Conservation (phyloP, 805 yeast species). For the Candida chauliodis region DNA sequence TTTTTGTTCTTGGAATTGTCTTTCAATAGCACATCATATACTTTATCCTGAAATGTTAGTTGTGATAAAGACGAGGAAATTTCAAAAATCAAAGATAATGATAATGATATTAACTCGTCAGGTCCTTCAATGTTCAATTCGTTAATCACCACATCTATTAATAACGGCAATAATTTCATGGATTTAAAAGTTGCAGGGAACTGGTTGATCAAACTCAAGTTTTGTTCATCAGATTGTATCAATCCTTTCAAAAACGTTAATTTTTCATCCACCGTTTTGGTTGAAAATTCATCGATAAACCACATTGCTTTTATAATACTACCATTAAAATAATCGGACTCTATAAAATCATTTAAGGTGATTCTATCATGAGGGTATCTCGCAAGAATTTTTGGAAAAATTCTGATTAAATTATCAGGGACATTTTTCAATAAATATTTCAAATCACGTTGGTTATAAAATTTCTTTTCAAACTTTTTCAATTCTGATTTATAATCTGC, state of each 20-base stretch:
- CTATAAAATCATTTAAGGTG: constrained; percentile 63
- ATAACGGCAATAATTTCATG: constrained; percentile 71
- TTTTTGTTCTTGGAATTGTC: constrained; percentile 21
- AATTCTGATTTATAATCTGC: constrained; percentile 60
- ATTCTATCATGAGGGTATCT: constrained; percentile 56
- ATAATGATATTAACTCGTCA: constrained; percentile 35
- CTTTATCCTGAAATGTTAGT: constrained; percentile 70
- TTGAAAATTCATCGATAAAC: constrained; percentile 78
- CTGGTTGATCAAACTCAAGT: constrained; percentile 21
- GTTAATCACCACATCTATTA: constrained; percentile 50
- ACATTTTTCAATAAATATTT: constrained; percentile 50
- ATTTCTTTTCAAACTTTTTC: constrained; percentile 43
- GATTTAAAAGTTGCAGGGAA: constrained; percentile 47
- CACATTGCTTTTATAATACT: constrained; percentile 77
- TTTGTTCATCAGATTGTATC: constrained; percentile 23
- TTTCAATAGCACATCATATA: constrained; percentile 45
- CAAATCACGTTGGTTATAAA: constrained; percentile 37
- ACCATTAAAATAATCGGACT: constrained; percentile 74
- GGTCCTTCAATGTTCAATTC: constrained; percentile 24
- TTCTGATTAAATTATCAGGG: constrained; percentile 52
- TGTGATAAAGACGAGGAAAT: constrained; percentile 69
- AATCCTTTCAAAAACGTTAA: constrained; percentile 66
- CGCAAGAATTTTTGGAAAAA: constrained; percentile 52
- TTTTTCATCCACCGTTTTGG: constrained; percentile 67
- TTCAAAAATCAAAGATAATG: constrained; percentile 53